Conservation (phyloP, 257 asterid genomes). For the Dorcoceras hygrometricum region DNA sequence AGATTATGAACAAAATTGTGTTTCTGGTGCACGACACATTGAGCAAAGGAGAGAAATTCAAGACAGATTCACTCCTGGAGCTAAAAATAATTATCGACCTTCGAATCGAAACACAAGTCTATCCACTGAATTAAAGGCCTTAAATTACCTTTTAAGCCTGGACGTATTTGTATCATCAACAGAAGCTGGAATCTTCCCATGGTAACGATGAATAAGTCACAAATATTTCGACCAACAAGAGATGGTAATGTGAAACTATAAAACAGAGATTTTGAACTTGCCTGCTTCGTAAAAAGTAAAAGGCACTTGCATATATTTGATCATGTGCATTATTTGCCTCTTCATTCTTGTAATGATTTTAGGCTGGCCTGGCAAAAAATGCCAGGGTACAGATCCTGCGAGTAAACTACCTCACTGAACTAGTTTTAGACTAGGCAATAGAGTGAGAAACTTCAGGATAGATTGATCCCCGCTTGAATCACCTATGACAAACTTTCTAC, state of each 20-base stretch:
- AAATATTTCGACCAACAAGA: conserved; percentile 11
- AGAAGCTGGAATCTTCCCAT: conserved; percentile 66
- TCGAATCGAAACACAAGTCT: conserved; percentile 32
- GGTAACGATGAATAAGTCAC: conserved; percentile 61
- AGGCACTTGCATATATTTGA: conserved; percentile 86
- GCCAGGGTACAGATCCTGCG: too few relatives aligned
- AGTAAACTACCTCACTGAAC: too few relatives aligned
- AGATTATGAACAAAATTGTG: conserved; percentile 16
- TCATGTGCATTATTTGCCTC: conserved; percentile 98
- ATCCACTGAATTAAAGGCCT: conserved; percentile 33
- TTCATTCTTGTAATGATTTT: conserved; percentile 86
- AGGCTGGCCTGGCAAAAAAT: too few relatives aligned
- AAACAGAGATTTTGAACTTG: conserved; percentile 18
- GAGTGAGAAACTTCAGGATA: too few relatives aligned
- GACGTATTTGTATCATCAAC: conserved; percentile 46
- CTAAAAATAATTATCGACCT: conserved; percentile 26
- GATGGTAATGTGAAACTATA: background rate
- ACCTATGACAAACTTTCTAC: too few relatives aligned
- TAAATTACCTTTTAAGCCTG: conserved; percentile 51
- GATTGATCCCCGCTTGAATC: too few relatives aligned
- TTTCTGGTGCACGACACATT: conserved; percentile 9
- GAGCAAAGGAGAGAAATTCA: conserved; percentile 15
- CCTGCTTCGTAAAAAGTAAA: conserved; percentile 96
- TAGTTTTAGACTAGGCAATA: too few relatives aligned
- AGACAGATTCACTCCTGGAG: conserved; percentile 23